Percentiles rank a stretch among this genome's conserved stretches.
Conservation (phyloP, 495 filamentous ascomycete species). For the Neurospora sp. region DNA sequence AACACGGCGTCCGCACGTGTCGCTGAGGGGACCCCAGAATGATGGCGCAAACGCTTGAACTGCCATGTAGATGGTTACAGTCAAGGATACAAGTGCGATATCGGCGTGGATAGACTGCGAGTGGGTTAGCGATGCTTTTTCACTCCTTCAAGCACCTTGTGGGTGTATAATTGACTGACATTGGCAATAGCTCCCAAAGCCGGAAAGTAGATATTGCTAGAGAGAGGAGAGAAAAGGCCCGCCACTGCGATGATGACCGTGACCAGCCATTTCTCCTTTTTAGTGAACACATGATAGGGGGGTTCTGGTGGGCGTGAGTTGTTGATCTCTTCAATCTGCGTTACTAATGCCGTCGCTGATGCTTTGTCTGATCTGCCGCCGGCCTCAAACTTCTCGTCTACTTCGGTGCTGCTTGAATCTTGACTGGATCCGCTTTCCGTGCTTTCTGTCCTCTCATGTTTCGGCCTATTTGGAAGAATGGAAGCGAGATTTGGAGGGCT, state of each 20-base stretch:
- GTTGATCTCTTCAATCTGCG: neutral
- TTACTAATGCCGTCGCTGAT: neutral
- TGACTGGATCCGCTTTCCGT: neutral
- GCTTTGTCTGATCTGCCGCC: neutral
- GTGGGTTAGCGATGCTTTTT: neutral
- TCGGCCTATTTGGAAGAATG: neutral
- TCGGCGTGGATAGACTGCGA: conserved; percentile 3
- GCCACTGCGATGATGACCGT: conserved; percentile 28
- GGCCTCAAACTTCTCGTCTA: neutral
- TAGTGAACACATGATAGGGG: conserved; percentile 22
- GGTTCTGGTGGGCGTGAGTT: neutral
- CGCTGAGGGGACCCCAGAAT: conserved; percentile 18
- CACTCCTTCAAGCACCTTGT: no score
- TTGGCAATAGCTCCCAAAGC: conserved; percentile 15
- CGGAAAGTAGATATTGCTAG: conserved; percentile 28
- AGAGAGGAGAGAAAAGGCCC: conserved; percentile 30
- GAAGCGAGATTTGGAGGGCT: neutral
- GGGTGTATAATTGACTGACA: neutral
- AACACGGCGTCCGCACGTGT: conserved; percentile 13
- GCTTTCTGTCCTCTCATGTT: neutral
- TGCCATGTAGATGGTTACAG: conserved; percentile 22
- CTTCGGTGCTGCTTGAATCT: neutral
- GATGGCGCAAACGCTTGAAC: conserved; percentile 22
- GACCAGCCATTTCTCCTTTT: conserved; percentile 22
- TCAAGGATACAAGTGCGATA: conserved; percentile 13